These are phyloP conservation scores for Aspergillus calidoustus DNA, from an alignment of 2,329 filamentous ascomycete species.

Conservation along the genomic window DNA sequence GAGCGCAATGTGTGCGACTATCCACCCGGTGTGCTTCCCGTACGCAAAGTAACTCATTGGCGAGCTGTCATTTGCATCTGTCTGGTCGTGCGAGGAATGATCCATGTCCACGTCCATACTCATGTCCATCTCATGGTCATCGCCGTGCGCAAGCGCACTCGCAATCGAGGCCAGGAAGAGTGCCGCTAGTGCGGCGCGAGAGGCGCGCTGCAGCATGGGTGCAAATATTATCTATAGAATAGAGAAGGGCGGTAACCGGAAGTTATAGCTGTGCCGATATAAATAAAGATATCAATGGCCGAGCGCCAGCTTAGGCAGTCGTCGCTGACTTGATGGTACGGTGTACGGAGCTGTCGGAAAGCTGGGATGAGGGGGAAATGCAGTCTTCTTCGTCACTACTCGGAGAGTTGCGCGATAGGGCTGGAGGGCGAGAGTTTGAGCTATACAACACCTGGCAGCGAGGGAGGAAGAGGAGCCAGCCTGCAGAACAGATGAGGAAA, in stretches of 20 bases:
- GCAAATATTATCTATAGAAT: constrained; percentile 9
- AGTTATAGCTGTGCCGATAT: not conserved
- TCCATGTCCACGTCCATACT: constrained; percentile 34
- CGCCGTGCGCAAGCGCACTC: constrained; percentile 40
- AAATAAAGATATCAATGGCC: not conserved
- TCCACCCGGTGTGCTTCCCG: constrained; percentile 47
- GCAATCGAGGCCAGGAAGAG: constrained; percentile 36
- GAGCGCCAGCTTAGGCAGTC: constrained; percentile 1
- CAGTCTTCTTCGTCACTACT: constrained; percentile 4
- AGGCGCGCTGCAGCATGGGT: constrained; percentile 32
- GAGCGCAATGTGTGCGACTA: constrained; percentile 71
- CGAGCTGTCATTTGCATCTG: constrained; percentile 29
- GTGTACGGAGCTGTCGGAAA: constrained; percentile 11
- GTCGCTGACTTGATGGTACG: not conserved
- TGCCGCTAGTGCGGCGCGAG: constrained; percentile 34
- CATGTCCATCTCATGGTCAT: constrained; percentile 38
- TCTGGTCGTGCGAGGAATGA: constrained; percentile 22
- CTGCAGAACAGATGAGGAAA: not conserved
- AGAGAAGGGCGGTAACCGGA: not conserved
- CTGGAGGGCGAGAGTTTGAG: not conserved
- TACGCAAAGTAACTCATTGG: constrained; percentile 51
- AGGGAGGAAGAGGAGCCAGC: not conserved
- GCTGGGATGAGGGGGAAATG: not conserved
- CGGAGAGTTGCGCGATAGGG: constrained; percentile 3
- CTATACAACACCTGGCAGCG: not conserved